These are phyloP conservation scores for Panicum miliaceum DNA, from an alignment of 176 grass and related monocot species.

Conservation along the genomic window DNA sequence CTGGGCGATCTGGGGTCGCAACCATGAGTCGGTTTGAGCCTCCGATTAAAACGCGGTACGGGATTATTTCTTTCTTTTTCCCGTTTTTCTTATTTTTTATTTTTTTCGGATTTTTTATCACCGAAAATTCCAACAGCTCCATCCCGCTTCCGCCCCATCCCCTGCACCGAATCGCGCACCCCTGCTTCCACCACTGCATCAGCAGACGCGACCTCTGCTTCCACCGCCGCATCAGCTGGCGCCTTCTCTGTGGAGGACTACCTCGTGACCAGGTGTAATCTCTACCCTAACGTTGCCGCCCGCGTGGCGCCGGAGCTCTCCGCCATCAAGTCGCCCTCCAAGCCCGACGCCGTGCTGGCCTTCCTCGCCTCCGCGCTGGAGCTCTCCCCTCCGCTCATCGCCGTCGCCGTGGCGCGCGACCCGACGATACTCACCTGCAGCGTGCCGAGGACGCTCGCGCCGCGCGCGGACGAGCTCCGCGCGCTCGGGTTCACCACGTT, in stretches of 20 bases:
- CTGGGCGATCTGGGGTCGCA: too few relatives aligned
- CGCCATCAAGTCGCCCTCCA: constrained; percentile 41
- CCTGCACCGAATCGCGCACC: neutral
- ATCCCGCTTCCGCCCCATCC: constrained; percentile 1
- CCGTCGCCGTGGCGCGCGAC: constrained; percentile 24
- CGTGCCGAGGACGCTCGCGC: constrained; percentile 47
- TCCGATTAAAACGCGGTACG: too few relatives aligned
- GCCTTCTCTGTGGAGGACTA: constrained; percentile 19
- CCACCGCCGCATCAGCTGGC: neutral
- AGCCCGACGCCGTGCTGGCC: constrained; percentile 45
- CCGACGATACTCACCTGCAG: constrained; percentile 41
- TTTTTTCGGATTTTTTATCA: too few relatives aligned
- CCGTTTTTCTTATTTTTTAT: too few relatives aligned
- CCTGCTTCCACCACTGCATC: neutral
- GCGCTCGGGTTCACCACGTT: constrained; percentile 44
- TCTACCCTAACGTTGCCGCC: constrained; percentile 33
- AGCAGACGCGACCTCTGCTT: neutral
- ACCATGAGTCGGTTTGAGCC: too few relatives aligned
- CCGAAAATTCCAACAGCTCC: too few relatives aligned
- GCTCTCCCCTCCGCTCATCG: constrained; percentile 36
- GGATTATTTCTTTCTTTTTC: too few relatives aligned
- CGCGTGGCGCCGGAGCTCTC: constrained; percentile 34
- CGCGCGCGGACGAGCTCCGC: constrained; percentile 32
- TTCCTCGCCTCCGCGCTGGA: constrained; percentile 45
- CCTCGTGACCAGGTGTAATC: constrained; percentile 31